phyloP scores from a whole-genome alignment of 2,329 filamentous ascomycete genomes.

The Pseudonectria foliicola region DNA sequence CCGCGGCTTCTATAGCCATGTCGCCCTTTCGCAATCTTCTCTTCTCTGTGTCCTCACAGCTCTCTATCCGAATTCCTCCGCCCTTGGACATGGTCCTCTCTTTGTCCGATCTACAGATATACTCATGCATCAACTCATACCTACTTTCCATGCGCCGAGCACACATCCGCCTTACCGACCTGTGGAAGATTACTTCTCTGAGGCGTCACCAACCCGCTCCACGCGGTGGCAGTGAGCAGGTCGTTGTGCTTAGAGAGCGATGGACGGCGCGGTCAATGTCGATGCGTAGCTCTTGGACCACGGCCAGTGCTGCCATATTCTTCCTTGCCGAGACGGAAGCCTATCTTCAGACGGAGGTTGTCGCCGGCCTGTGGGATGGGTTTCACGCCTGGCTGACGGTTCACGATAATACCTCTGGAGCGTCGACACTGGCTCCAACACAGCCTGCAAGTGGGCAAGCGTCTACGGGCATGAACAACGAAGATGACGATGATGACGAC shows the following conservation, averaged over 20 bases:
- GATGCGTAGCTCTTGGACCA: conserved; percentile 85
- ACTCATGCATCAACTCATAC: conserved; percentile 82
- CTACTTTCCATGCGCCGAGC: conserved; percentile 78
- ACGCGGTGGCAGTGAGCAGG: conserved; percentile 50
- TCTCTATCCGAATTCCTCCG: conserved; percentile 67
- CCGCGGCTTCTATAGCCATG: conserved; percentile 31
- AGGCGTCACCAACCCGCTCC: conserved; percentile 71
- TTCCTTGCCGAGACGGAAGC: conserved; percentile 80
- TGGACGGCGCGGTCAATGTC: conserved; percentile 55
- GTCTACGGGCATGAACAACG: conserved; percentile 5
- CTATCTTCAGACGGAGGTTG: conserved; percentile 85
- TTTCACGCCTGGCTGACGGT: conserved; percentile 68
- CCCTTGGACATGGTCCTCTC: conserved; percentile 85
- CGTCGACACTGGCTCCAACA: conserved; percentile 15
- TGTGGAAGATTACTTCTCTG: conserved; percentile 80
- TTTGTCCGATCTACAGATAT: conserved; percentile 65
- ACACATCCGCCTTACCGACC: conserved; percentile 72
- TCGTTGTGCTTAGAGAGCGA: conserved; percentile 56
- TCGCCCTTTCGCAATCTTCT: conserved; percentile 73
- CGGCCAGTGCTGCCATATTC: conserved; percentile 78
- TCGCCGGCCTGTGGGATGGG: conserved; percentile 71
- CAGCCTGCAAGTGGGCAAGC: neutral
- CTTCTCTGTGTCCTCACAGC: conserved; percentile 62
- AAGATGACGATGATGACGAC: conserved; percentile 6
- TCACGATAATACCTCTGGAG: conserved; percentile 23